Conservation (phyloP, 2,329 filamentous ascomycete species). For the Bipolaris sorokiniana region DNA sequence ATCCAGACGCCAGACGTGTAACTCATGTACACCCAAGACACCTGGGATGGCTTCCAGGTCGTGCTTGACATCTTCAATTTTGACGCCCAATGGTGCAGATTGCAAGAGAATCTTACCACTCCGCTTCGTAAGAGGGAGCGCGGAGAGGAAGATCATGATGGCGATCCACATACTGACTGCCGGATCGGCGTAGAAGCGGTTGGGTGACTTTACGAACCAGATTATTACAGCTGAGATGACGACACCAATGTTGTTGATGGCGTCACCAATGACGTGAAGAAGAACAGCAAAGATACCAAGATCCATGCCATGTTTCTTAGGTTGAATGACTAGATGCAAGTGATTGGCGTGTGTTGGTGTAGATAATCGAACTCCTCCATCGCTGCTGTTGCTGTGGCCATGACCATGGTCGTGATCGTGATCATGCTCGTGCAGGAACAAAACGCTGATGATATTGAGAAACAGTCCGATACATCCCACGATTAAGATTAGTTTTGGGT, state of each 20-base stretch:
- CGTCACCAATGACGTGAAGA: conserved; percentile 74
- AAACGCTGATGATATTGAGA: conserved; percentile 70
- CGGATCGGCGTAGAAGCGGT: conserved; percentile 74
- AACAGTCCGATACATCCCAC: conserved; percentile 71
- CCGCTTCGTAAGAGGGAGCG: conserved; percentile 66
- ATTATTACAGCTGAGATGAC: conserved; percentile 73
- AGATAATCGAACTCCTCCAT: conserved; percentile 20
- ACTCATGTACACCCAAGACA: conserved; percentile 70
- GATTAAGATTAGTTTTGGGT: conserved; percentile 70
- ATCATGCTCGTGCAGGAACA: conserved; percentile 64
- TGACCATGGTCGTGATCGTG: conserved; percentile 54
- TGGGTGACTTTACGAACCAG: conserved; percentile 65
- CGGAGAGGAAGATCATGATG: conserved; percentile 72
- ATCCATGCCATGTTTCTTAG: conserved; percentile 52
- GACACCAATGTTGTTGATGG: conserved; percentile 77
- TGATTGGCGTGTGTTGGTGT: conserved; percentile 33
- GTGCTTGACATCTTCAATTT: conserved; percentile 67
- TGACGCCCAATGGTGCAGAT: conserved; percentile 66
- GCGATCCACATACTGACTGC: conserved; percentile 72
- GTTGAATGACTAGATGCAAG: conserved; percentile 31
- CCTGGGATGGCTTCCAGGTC: conserved; percentile 73
- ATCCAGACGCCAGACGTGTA: conserved; percentile 76
- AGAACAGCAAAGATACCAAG: conserved; percentile 75
- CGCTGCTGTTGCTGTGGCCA: conserved; percentile 38
- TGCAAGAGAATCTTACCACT: conserved; percentile 72